phyloP scores from a whole-genome alignment of 2,329 filamentous ascomycete genomes.

The Talaromyces verruculosus region DNA sequence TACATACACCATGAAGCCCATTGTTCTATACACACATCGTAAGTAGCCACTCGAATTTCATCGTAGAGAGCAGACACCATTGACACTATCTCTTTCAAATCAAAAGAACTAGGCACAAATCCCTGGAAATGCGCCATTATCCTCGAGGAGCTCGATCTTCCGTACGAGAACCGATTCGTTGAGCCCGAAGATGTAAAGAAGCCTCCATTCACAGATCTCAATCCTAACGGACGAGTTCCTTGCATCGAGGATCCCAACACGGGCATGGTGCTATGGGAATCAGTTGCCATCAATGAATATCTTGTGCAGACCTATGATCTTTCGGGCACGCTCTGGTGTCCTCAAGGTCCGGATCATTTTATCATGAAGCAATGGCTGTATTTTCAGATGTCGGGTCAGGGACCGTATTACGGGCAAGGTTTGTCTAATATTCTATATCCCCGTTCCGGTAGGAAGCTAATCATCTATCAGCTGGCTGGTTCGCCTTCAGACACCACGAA shows the following conservation, averaged over 20 bases:
- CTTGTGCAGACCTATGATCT: conserved; percentile 15
- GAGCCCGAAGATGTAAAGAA: conserved; percentile 25
- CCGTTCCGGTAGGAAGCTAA: background rate
- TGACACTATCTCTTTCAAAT: background rate
- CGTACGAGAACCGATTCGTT: conserved; percentile 25
- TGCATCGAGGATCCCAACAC: conserved; percentile 17
- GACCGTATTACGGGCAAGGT: conserved; percentile 20
- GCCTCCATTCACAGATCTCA: conserved; percentile 10
- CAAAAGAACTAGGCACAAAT: conserved; percentile 16
- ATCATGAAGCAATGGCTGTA: conserved; percentile 17
- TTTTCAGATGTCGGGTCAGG: conserved; percentile 19
- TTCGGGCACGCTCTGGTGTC: background rate
- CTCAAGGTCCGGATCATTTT: conserved; percentile 12
- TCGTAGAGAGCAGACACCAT: background rate
- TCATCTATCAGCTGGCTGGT: conserved; percentile 13
- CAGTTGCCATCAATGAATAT: conserved; percentile 15
- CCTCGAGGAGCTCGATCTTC: conserved; percentile 30
- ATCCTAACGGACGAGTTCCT: conserved; percentile 22
- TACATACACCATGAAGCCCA: background rate
- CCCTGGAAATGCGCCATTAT: conserved; percentile 28
- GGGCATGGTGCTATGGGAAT: conserved; percentile 18
- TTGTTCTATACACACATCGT: conserved; percentile 14
- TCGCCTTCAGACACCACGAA: conserved; percentile 7
- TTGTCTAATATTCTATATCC: background rate
- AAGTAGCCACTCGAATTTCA: background rate